These are phyloP conservation scores for Neospermospora avenae DNA, from an alignment of 2,329 filamentous ascomycete genomes.

Conservation along the genomic window DNA sequence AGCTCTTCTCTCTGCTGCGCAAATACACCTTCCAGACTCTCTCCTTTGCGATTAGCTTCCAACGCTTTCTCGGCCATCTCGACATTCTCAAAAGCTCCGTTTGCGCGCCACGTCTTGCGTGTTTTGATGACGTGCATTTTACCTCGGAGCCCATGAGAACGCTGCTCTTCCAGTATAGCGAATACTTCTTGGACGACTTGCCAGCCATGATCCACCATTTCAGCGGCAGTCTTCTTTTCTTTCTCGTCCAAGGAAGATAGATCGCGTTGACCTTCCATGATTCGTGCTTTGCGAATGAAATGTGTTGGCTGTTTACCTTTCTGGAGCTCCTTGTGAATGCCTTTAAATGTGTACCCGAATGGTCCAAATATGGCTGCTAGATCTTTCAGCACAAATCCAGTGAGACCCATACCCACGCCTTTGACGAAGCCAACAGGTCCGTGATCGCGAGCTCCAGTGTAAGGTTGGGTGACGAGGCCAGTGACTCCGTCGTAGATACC, in stretches of 20 bases:
- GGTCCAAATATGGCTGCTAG: conserved; percentile 59
- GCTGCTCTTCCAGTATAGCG: conserved; percentile 38
- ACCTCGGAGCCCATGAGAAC: conserved; percentile 30
- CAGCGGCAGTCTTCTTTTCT: conserved; percentile 32
- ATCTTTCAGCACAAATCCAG: conserved; percentile 62
- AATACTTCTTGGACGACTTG: conserved; percentile 41
- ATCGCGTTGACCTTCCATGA: conserved; percentile 55
- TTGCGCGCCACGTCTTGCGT: conserved; percentile 41
- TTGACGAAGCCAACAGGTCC: conserved; percentile 51
- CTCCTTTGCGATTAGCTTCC: conserved; percentile 44
- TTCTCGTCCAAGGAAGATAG: conserved; percentile 34
- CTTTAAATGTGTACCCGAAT: conserved; percentile 61
- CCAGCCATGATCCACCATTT: conserved; percentile 43
- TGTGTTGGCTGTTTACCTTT: conserved; percentile 51
- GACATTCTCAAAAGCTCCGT: conserved; percentile 45
- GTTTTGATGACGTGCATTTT: conserved; percentile 36
- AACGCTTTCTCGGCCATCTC: conserved; percentile 45
- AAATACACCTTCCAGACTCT: conserved; percentile 37
- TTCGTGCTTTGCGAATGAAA: conserved; percentile 54
- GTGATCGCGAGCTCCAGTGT: conserved; percentile 52
- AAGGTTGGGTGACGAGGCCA: conserved; percentile 58
- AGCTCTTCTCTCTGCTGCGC: conserved; percentile 23
- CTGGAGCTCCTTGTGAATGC: conserved; percentile 56
- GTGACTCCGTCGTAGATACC: conserved; percentile 65
- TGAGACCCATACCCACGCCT: conserved; percentile 59